These are phyloP conservation scores for Henningerozyma blattae DNA, from an alignment of 805 yeast species.

Conservation along the genomic window DNA sequence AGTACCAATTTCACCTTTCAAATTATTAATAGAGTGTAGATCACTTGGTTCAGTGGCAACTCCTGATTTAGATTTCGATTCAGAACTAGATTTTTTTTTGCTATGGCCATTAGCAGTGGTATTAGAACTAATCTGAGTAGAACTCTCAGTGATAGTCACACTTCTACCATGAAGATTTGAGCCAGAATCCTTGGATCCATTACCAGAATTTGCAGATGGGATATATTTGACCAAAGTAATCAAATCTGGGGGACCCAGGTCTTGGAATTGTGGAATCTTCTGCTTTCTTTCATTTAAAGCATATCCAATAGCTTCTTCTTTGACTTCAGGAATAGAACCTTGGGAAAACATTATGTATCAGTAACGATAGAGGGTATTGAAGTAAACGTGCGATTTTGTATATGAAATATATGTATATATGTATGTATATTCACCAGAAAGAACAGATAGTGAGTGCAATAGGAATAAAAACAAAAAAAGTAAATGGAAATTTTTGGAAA, in stretches of 20 bases:
- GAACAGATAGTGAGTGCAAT: too few species aligned
- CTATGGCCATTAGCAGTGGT: neutral
- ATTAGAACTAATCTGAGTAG: neutral
- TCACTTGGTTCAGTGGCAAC: constrained; percentile 12
- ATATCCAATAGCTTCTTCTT: constrained; percentile 45
- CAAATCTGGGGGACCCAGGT: constrained; percentile 64
- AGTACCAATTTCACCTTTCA: constrained; percentile 49
- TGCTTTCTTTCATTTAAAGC: constrained; percentile 55
- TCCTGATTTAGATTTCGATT: neutral
- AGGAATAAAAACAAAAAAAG: too few species aligned
- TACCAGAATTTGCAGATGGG: constrained; percentile 6
- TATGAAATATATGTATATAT: too few species aligned
- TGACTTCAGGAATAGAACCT: constrained; percentile 55
- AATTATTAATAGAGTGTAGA: constrained; percentile 24
- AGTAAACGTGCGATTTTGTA: too few species aligned
- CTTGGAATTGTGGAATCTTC: constrained; percentile 45
- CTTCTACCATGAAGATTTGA: neutral
- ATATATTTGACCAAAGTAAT: constrained; percentile 29
- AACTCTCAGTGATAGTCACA: neutral
- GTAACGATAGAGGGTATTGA: constrained; percentile 36
- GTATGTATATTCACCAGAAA: too few species aligned
- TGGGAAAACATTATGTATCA: constrained; percentile 28
- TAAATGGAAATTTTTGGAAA: too few species aligned
- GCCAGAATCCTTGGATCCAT: neutral
- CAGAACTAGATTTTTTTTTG: too few species aligned